A percentile compares a stretch with the other conserved stretches of the same genome.
Conservation (phyloP, 2,329 filamentous ascomycete genomes). For the Neurospora crassa region DNA sequence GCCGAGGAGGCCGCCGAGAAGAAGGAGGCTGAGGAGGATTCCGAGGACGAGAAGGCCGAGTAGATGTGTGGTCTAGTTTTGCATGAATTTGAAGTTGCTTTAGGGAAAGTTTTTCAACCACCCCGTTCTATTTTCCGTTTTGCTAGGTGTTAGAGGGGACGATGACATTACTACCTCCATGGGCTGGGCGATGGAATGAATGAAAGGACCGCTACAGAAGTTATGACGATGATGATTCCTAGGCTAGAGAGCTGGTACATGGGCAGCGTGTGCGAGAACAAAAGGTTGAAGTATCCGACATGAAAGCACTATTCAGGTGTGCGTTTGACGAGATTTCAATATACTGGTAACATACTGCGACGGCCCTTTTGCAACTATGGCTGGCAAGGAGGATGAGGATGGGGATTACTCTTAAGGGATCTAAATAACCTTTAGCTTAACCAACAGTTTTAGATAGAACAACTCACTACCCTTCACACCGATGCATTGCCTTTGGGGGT, state of each 20-base stretch:
- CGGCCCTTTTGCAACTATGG: background rate
- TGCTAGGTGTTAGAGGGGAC: background rate
- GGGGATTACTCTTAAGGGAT: background rate
- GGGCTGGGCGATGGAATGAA: background rate
- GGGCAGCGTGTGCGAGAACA: background rate
- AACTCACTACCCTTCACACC: background rate
- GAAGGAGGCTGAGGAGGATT: constrained; percentile 20
- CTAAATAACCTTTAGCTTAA: background rate
- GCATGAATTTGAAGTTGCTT: background rate
- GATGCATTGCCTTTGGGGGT: background rate
- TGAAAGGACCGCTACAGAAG: background rate
- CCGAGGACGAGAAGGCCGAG: constrained; percentile 15
- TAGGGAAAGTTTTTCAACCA: background rate
- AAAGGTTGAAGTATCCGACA: background rate
- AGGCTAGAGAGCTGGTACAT: background rate
- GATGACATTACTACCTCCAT: background rate
- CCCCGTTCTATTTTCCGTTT: background rate
- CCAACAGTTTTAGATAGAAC: background rate
- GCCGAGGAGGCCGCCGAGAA: constrained; percentile 21
- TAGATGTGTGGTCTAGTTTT: constrained; percentile 4
- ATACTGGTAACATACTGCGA: background rate
- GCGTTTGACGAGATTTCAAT: background rate
- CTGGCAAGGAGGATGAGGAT: background rate
- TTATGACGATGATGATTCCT: background rate
- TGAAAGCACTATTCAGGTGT: background rate